phyloP scores from a whole-genome alignment of 352 stramenopile species.

The Pelagophyceae sp. region DNA sequence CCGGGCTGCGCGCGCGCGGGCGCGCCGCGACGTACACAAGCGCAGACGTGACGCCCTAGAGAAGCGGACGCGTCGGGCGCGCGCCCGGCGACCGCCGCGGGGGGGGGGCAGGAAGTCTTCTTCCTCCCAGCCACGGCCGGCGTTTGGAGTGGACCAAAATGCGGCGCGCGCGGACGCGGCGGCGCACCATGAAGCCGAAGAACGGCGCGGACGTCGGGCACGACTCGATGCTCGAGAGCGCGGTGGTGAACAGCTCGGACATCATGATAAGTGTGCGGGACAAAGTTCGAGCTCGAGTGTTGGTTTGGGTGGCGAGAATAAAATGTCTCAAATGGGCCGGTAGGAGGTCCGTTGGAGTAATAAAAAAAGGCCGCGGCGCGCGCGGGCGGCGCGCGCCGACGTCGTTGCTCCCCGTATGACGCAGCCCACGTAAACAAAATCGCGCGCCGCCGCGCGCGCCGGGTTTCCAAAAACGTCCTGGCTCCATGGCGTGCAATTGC shows the following conservation, averaged over 20 bases:
- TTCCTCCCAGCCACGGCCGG: not conserved
- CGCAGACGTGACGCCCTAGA: conserved; percentile 30
- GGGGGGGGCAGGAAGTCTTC: not conserved
- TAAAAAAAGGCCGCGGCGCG: no score
- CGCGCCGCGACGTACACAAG: conserved; percentile 33
- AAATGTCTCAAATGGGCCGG: no score
- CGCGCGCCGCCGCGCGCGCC: no score
- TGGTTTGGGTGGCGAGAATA: no score
- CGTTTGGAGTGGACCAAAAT: conserved; percentile 3
- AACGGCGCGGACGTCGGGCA: conserved; percentile 95
- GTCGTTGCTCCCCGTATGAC: no score
- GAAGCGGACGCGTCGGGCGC: not conserved
- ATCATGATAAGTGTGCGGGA: no score
- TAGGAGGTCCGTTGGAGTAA: no score
- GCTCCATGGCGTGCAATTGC: no score
- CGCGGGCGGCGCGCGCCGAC: no score
- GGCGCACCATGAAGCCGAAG: conserved; percentile 99
- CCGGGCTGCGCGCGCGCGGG: not conserved
- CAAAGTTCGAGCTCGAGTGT: no score
- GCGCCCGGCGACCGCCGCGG: not conserved
- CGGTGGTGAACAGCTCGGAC: not conserved
- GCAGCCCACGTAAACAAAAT: no score
- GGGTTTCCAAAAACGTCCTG: no score
- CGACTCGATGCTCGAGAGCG: conserved; percentile 70
- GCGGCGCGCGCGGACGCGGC: conserved; percentile 77